These are phyloP conservation scores for Tuber umbilicatum DNA, from an alignment of 495 filamentous ascomycete genomes.

Conservation along the genomic window DNA sequence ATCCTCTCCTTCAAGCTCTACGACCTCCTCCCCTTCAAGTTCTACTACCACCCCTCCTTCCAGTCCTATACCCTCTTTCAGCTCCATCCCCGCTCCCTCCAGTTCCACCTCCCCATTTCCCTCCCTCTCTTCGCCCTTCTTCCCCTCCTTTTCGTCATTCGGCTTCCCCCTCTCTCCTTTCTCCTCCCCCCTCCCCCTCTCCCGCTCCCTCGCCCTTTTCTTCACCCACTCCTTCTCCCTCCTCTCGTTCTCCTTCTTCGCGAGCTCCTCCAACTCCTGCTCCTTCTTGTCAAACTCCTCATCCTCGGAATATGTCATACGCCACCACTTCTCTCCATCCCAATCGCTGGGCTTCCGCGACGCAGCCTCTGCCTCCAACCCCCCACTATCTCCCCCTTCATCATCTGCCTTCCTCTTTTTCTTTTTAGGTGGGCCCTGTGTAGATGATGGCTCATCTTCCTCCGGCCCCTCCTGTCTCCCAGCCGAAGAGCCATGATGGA, in stretches of 20 bases:
- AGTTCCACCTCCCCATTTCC: neutral
- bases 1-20: neutral
- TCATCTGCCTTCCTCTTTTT: neutral
- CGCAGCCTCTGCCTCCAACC: neutral
- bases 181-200: conserved; percentile 13
- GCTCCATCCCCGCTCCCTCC: neutral
- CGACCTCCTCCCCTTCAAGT: neutral
- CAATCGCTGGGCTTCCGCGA: neutral
- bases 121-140: neutral
- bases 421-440: neutral
- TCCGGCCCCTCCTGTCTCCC: neutral
- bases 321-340: neutral
- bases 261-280: neutral
- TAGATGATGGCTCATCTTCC: neutral
- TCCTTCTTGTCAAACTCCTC: conserved; percentile 12
- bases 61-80: neutral
- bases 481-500: neutral
- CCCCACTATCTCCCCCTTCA: neutral
- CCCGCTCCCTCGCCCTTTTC: neutral
- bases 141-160: neutral
- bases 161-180: conserved; percentile 17
- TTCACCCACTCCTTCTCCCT: neutral
- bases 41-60: neutral
- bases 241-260: neutral
- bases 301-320: conserved; percentile 13